Conservation (phyloP, 2,329 filamentous ascomycete genomes). For the Hirsutella minnesotensis region DNA sequence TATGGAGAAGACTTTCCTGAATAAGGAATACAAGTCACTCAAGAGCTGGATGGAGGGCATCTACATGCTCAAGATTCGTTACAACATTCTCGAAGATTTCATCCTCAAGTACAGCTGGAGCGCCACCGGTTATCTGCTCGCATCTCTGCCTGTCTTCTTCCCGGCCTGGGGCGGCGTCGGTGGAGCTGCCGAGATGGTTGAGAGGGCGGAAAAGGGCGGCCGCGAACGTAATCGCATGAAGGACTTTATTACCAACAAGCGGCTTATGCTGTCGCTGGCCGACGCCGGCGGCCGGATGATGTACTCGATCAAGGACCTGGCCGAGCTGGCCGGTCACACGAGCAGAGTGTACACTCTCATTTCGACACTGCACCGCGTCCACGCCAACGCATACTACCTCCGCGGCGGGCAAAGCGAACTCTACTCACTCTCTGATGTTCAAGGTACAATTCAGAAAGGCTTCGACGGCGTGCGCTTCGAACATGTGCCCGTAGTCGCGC, state of each 20-base stretch:
- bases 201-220: slow-evolving; percentile 35
- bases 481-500: slow-evolving; percentile 85
- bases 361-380: slow-evolving; percentile 84
- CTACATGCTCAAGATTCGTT: slow-evolving; percentile 93
- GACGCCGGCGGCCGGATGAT: slow-evolving; percentile 97
- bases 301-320: slow-evolving; percentile 98
- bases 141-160: slow-evolving; percentile 85
- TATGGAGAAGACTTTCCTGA: slow-evolving; percentile 87
- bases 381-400: slow-evolving; percentile 76
- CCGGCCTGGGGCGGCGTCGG: slow-evolving; percentile 86
- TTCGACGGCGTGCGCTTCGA: slow-evolving; percentile 92
- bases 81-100: slow-evolving; percentile 98
- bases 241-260: slow-evolving; percentile 98
- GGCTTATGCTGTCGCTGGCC: slow-evolving; percentile 91
- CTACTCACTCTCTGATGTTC: slow-evolving; percentile 81
- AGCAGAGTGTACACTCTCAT: slow-evolving; percentile 93
- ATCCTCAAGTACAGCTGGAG: slow-evolving; percentile 98
- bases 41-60: slow-evolving; percentile 98
- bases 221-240: slow-evolving; percentile 85
- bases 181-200: slow-evolving; percentile 55
- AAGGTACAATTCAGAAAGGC: slow-evolving; percentile 87
- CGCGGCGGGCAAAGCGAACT: slow-evolving; percentile 59
- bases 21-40: slow-evolving; percentile 83
- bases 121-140: slow-evolving; percentile 88
- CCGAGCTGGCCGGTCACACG: slow-evolving; percentile 90